These are phyloP conservation scores for Hamamelis virginiana DNA, from an alignment of 164 flowering plant species.

Conservation along the genomic window DNA sequence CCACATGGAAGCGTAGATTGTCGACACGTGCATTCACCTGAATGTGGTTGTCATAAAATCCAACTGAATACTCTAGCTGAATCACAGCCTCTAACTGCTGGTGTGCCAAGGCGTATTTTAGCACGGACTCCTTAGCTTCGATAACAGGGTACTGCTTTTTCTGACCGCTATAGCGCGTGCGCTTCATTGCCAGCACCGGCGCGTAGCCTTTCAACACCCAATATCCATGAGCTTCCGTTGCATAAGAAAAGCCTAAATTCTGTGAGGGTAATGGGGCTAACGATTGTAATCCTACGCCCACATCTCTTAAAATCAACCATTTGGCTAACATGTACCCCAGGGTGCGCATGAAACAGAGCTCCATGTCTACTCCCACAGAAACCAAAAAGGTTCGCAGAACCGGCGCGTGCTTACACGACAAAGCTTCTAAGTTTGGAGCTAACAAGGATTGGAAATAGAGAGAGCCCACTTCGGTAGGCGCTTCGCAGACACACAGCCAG, in stretches of 20 bases:
- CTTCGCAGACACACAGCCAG: slow-evolving; percentile 76
- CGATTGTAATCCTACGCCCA: slow-evolving; percentile 40
- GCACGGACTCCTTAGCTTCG: slow-evolving; percentile 55
- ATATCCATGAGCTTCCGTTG: slow-evolving; percentile 63
- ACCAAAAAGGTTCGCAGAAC: slow-evolving; percentile 52
- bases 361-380: slow-evolving; percentile 69
- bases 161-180: slow-evolving; percentile 17
- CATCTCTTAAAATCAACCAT: slow-evolving; percentile 51
- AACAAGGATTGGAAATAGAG: slow-evolving; percentile 56
- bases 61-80: slow-evolving; percentile 68
- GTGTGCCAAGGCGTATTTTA: slow-evolving; percentile 76
- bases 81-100: slow-evolving; percentile 78
- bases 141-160: slow-evolving; percentile 21
- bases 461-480: slow-evolving; percentile 69
- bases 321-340: slow-evolving; percentile 75
- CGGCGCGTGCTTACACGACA: slow-evolving; percentile 37
- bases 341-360: slow-evolving; percentile 73
- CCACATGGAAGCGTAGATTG: slow-evolving; percentile 76
- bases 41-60: slow-evolving; percentile 37
- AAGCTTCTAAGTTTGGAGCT: slow-evolving; percentile 43
- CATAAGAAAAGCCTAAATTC: slow-evolving; percentile 55
- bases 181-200: slow-evolving; percentile 57
- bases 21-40: slow-evolving; percentile 69
- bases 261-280: slow-evolving; percentile 22
- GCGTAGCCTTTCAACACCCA: slow-evolving; percentile 73